Conservation (phyloP, 1,284 basidiomycete species). For the Puccinia horiana region DNA sequence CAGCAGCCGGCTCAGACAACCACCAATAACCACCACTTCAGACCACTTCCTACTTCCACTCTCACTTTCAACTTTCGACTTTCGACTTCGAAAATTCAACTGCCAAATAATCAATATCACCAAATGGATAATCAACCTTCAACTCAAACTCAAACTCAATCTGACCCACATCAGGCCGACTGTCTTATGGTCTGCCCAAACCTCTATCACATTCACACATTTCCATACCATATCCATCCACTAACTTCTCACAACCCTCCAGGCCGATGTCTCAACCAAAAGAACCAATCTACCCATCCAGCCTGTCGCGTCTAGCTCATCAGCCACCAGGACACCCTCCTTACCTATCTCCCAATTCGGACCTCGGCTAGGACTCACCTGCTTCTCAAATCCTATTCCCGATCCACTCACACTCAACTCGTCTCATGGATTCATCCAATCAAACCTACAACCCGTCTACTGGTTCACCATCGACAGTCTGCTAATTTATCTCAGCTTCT, state of each 20-base stretch:
- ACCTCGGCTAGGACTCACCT: constrained; percentile 46
- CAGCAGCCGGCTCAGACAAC: neutral
- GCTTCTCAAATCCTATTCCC: constrained; percentile 49
- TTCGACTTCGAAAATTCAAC: no score
- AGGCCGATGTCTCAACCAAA: constrained; percentile 11
- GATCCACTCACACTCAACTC: constrained; percentile 44
- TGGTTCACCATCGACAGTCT: constrained; percentile 78
- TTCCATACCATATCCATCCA: neutral
- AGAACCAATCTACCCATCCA: constrained; percentile 9
- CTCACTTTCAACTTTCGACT: no score
- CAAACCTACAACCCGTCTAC: constrained; percentile 35
- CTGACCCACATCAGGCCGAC: neutral
- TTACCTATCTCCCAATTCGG: constrained; percentile 30
- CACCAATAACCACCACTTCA: neutral
- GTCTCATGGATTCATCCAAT: neutral
- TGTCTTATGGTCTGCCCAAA: constrained; percentile 10
- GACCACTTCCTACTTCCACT: neutral
- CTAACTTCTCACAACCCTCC: neutral
- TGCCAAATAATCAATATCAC: no score
- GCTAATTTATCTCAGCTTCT: constrained; percentile 89
- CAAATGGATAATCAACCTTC: constrained; percentile 8
- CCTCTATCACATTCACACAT: neutral
- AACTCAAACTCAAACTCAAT: neutral
- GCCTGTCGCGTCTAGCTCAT: constrained; percentile 2
- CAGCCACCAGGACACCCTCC: neutral